Percentiles rank a stretch among this genome's conserved stretches.
Evolutionary conservation across 306 rosid species (phyloP).

Genomic region (Vachellia collinsii): DNA sequence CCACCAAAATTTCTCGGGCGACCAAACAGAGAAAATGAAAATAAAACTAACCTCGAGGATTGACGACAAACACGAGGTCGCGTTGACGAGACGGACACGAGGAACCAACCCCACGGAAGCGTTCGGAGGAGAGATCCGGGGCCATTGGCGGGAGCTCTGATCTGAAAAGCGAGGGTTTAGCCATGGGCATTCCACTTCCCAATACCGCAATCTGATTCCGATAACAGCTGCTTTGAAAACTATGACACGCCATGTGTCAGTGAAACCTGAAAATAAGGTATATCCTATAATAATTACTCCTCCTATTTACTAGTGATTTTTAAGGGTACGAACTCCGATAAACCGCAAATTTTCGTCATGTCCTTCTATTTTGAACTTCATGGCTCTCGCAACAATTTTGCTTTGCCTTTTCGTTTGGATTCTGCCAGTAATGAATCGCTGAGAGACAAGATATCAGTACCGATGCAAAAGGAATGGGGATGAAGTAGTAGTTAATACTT

Average conservation of each 20-base stretch:
- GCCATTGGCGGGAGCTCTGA: conserved; percentile 65
- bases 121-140: conserved; percentile 53
- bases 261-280: not conserved
- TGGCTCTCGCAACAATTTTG: not conserved
- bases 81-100: conserved; percentile 61
- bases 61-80: conserved; percentile 91
- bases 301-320: too few relatives aligned
- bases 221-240: conserved; percentile 2
- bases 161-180: conserved; percentile 53
- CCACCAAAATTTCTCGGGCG: not conserved
- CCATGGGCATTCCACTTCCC: conserved; percentile 51
- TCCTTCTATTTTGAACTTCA: not conserved
- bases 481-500: not conserved
- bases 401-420: not conserved
- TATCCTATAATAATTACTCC: not conserved
- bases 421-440: not conserved
- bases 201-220: conserved; percentile 55
- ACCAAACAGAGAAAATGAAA: conserved; percentile 16
- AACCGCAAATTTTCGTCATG: not conserved
- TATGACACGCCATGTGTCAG: conserved; percentile 19
- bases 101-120: conserved; percentile 44
- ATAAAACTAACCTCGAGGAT: conserved; percentile 63
- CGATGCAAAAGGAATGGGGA: not conserved
- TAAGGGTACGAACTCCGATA: not conserved
- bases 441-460: not conserved